phyloP scores from a whole-genome alignment of 163 green algal species.

The Scenedesmus sp. region DNA sequence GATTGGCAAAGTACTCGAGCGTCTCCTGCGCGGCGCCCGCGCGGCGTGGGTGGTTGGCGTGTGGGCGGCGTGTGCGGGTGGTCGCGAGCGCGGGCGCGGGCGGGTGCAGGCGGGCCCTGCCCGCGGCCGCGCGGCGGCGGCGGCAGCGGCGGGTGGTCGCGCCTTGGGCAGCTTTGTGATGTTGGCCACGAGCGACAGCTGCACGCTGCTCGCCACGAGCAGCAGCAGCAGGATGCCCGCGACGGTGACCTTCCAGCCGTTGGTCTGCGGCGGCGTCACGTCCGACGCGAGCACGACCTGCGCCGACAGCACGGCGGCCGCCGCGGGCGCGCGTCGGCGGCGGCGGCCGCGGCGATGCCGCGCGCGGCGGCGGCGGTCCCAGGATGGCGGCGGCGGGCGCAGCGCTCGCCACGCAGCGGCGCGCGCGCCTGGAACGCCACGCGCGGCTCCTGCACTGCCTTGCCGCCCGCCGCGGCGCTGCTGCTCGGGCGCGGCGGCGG shows the following conservation, averaged over 20 bases:
- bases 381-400: too few relatives aligned
- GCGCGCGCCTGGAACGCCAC: conserved; percentile 71
- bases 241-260: conserved; percentile 63
- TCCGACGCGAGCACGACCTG: conserved; percentile 66
- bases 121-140: too few relatives aligned
- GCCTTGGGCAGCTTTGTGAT: conserved; percentile 82
- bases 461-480: conserved; percentile 23
- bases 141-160: background rate
- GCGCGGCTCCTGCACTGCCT: conserved; percentile 44
- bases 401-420: too few relatives aligned
- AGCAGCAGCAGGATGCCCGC: conserved; percentile 71
- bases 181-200: conserved; percentile 83
- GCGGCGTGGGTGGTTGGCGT: background rate
- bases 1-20: conserved; percentile 81
- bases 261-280: conserved; percentile 58
- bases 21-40: conserved; percentile 85
- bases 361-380: too few relatives aligned
- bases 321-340: background rate
- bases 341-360: too few relatives aligned
- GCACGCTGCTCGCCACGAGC: conserved; percentile 70
- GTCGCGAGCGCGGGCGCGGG: too few relatives aligned
- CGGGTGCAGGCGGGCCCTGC: too few relatives aligned
- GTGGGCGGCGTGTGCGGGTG: too few relatives aligned
- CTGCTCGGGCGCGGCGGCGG: background rate
- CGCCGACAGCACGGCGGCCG: conserved; percentile 9